Evolutionary conservation across 495 filamentous ascomycete genomes (phyloP).

Genomic region (Lophiotrema nucula): DNA sequence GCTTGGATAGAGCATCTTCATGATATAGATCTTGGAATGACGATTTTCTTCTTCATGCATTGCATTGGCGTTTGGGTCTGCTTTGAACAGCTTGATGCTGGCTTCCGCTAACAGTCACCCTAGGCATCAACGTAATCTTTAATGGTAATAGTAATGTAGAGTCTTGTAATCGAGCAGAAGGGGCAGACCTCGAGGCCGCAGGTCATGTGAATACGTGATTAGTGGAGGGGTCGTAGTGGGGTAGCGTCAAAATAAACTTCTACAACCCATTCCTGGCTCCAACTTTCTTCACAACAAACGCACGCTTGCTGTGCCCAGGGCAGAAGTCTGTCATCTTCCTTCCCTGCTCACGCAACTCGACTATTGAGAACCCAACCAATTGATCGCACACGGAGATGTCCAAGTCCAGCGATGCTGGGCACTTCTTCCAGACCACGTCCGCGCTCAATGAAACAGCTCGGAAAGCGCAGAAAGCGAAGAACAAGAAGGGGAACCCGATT

Average conservation of each 20-base stretch:
- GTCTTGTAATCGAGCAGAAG: background rate
- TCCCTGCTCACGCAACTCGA: too few relatives aligned
- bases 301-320: conserved; percentile 2
- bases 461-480: conserved; percentile 75
- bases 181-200: background rate
- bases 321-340: too few relatives aligned
- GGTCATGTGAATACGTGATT: conserved; percentile 3
- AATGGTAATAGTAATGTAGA: conserved; percentile 2
- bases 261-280: background rate
- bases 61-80: too few relatives aligned
- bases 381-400: conserved; percentile 54
- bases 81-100: too few relatives aligned
- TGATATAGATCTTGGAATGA: background rate
- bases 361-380: too few relatives aligned
- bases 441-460: conserved; percentile 69
- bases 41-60: too few relatives aligned
- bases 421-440: conserved; percentile 90
- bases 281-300: background rate
- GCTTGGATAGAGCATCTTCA: conserved; percentile 4
- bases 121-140: too few relatives aligned
- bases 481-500: conserved; percentile 80
- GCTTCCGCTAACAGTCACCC: too few relatives aligned
- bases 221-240: conserved; percentile 8
- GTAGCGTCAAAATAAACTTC: background rate
- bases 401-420: conserved; percentile 59